Evolutionary conservation across 371 early-diverging fungal genomes (phyloP), one percentile per base, ranked within the genome.

Genomic region (Mucor sp.): DNA sequence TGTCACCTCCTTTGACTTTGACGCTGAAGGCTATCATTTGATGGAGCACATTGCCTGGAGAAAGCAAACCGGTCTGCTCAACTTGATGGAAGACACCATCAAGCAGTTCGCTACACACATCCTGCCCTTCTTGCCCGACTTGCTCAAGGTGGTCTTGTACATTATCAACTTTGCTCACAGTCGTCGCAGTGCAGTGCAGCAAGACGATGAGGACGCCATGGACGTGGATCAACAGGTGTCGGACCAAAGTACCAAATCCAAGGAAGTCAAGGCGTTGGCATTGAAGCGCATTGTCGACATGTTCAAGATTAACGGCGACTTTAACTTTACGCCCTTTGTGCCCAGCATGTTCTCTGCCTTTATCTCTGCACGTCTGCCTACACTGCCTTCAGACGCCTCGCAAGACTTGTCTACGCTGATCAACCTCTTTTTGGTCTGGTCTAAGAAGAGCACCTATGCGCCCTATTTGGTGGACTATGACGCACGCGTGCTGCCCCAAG

Each of bases 371-470:
- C 89, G 95, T 25, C 66, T 99, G n/a, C 75, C 82, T 21, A 85
- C 77, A 7, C 75, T 98, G 28, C 85, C 86, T 19, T 71, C 74
- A 8, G 98, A 98, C 68, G 93, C 92, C 70, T 90, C 95, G 1
- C 97, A 97, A 72, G 86, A 90, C 44, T 84, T 94, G 1, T 91
- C 94, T 1, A 85, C 93, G 0, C 74, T 96, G 8, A 74, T 96
- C 76, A 87, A 88, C 50, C 75, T 99, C 47, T 86, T 98, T 57
- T 74, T 75, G 4, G 76, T 88, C 4, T 97, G 97, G 97, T 78
- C 95, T 3, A 78, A 81, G 37, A 79, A 87, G 47, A 69, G 70
- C 17, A 71, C 80, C 4, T 94, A 94, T 75, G 78, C 88, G 0
- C 12, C 70, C 2, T 95, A 83, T 73, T 81, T 97, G 11, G 80